Evolutionary conservation across 2,329 filamentous ascomycete genomes (phyloP), one percentile per base, ranked within the genome.

Genomic region (Aspergillus vadensis): DNA sequence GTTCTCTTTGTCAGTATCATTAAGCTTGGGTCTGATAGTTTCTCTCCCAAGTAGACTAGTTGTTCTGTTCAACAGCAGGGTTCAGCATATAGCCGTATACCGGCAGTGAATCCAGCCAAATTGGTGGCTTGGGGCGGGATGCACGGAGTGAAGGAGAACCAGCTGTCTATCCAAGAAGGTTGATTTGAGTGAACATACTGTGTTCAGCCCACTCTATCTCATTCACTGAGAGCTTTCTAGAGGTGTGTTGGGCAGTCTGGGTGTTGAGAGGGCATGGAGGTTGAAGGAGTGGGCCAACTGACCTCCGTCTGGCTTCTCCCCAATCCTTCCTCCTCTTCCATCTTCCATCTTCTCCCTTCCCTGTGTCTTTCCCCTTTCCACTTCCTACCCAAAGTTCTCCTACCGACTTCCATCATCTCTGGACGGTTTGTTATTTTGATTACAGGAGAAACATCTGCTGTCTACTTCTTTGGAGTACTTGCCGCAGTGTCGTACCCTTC

Each of bases 221-320:
- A 43, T 17, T 32, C 10, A 17, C 48, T 7, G 19, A n/a, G 14
- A 49, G 21, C 25, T 44, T 38, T 19, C 23, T 12, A 36, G 23
- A 9, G 10, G 27, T 17, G 43, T 25, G 61, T 63, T 60, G 58
- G 54, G 61, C 17, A 25, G 30, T 39, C 25, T 51, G 49, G 43
- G 19, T 5, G 54, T 41, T 10, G 55, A 54, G 43, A 55, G 55
- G 55, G 44, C 49, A 30, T 60, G 61, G 58, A 41, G 36, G 47
- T 63, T 30, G 32, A 14, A 14, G 27, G 58, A 54, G 61, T 63
- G 61, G 61, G 61, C 61, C 61, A 63, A 57, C 54, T 43, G 60
- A 62, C 54, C 36, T 54, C 58, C 60, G 49, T 63, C 58, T 63
- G 52, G 50, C 44, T 56, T 56, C 55, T 36, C 39, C 32, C 55